These are phyloP conservation scores for Sphaceloma murrayae DNA, from an alignment of 2,329 filamentous ascomycete genomes.

Conservation along the genomic window DNA sequence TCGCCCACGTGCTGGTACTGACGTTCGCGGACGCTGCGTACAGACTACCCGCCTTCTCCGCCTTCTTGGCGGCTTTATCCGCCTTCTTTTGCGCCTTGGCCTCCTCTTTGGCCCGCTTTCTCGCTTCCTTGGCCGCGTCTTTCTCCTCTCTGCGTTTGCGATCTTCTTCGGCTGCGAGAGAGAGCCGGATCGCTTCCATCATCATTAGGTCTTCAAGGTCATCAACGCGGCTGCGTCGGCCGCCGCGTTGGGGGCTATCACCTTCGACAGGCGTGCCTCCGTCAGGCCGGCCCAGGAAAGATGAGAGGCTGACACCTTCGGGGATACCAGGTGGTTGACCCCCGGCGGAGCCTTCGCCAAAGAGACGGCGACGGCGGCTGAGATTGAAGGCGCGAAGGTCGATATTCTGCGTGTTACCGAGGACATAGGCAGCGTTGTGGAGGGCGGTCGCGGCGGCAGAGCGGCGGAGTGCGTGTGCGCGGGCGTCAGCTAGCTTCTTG, in stretches of 20 bases:
- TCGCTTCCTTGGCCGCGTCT: slow-evolving; percentile 69
- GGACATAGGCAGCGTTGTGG: slow-evolving; percentile 88
- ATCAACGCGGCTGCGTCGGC: slow-evolving; percentile 58
- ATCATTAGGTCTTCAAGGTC: slow-evolving; percentile 98
- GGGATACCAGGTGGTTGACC: slow-evolving; percentile 35
- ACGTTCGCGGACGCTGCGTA: slow-evolving; percentile 28
- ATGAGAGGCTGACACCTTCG: slow-evolving; percentile 25
- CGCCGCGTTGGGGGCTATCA: slow-evolving; percentile 36
- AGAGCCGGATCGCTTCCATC: slow-evolving; percentile 87
- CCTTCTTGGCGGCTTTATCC: slow-evolving; percentile 58
- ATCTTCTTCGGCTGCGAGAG: slow-evolving; percentile 86
- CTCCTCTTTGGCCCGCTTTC: slow-evolving; percentile 74
- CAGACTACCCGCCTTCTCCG: slow-evolving; percentile 47
- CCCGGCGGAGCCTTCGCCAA: slow-evolving; percentile 39
- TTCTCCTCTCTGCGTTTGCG: slow-evolving; percentile 78
- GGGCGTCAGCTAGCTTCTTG: slow-evolving; percentile 73
- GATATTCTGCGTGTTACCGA: slow-evolving; percentile 46
- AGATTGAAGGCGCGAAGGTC: slow-evolving; percentile 44
- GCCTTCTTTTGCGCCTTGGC: slow-evolving; percentile 55
- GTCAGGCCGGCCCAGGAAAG: slow-evolving; percentile 27
- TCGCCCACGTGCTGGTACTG: slow-evolving; percentile 27
- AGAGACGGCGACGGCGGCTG: slow-evolving; percentile 41
- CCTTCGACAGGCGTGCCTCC: slow-evolving; percentile 21
- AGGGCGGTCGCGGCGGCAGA: slow-evolving; percentile 89
- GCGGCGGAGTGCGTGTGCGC: slow-evolving; percentile 72